Evolutionary conservation across 192 early-diverging fungal species (phyloP).

Genomic region (Linderina pennispora): DNA sequence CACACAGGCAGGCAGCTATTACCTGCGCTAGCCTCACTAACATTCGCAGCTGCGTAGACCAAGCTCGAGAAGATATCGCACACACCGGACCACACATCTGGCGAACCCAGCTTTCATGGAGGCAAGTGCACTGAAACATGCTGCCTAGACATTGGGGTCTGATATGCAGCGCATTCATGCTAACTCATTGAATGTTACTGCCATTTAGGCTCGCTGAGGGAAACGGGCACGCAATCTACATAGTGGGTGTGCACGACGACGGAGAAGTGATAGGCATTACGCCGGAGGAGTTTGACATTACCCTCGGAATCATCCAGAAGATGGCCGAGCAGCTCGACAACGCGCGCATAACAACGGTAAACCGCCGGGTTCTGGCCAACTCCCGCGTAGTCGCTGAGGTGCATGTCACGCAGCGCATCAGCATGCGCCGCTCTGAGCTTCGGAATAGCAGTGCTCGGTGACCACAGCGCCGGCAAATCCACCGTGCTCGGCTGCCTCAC

Average conservation of each 20-base stretch:
- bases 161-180: too few species aligned
- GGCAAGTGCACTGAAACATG: conserved; percentile 48
- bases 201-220: conserved; percentile 89
- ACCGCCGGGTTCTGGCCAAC: conserved; percentile 13
- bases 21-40: too few species aligned
- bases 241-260: conserved; percentile 83
- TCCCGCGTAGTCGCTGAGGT: conserved; percentile 69
- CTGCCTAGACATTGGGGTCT: too few species aligned
- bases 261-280: conserved; percentile 71
- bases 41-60: conserved; percentile 44
- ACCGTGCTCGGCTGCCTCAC: conserved; percentile 78
- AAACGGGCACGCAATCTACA: conserved; percentile 79
- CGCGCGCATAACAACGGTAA: conserved; percentile 27
- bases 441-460: conserved; percentile 80
- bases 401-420: conserved; percentile 55
- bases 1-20: too few species aligned
- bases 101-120: conserved; percentile 91
- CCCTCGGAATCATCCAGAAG: conserved; percentile 9
- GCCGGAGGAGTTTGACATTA: conserved; percentile 26
- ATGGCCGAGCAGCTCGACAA: conserved; percentile 39
- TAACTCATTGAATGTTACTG: too few species aligned
- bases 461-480: conserved; percentile 75
- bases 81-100: conserved; percentile 68
- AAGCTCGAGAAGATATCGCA: conserved; percentile 26
- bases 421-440: conserved; percentile 69